Conservation (phyloP, 2,329 filamentous ascomycete species). For the Penicillium capsulatum region DNA sequence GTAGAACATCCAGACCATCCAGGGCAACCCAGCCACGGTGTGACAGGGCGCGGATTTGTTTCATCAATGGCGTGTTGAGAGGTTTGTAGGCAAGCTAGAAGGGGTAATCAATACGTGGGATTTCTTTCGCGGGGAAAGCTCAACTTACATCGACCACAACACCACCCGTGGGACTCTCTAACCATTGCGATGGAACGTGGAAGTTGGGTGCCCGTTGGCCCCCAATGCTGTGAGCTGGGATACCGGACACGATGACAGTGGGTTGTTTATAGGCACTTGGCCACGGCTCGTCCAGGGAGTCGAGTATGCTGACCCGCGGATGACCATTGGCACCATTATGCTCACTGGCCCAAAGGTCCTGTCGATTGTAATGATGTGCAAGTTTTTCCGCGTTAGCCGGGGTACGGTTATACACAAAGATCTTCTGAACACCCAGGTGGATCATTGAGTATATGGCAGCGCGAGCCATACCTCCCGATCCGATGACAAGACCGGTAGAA, state of each 20-base stretch:
- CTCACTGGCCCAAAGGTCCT: constrained; percentile 23
- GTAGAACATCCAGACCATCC: constrained; percentile 39
- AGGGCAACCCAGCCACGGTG: constrained; percentile 39
- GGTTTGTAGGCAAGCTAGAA: constrained; percentile 40
- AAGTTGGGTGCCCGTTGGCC: constrained; percentile 36
- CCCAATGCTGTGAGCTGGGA: constrained; percentile 36
- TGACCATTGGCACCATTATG: constrained; percentile 14
- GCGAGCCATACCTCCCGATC: constrained; percentile 52
- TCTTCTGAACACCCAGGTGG: constrained; percentile 36
- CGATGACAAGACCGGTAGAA: constrained; percentile 57
- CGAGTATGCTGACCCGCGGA: constrained; percentile 28
- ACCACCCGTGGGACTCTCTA: constrained; percentile 38
- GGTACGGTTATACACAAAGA: constrained; percentile 39
- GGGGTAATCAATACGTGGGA: not conserved
- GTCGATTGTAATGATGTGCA: constrained; percentile 35
- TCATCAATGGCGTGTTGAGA: constrained; percentile 36
- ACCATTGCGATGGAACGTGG: constrained; percentile 35
- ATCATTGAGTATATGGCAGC: constrained; percentile 42
- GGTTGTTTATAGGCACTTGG: constrained; percentile 34
- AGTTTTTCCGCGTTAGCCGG: constrained; percentile 34
- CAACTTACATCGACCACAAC: constrained; percentile 39
- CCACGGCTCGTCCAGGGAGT: constrained; percentile 31
- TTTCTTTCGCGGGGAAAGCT: not conserved
- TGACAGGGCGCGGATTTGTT: constrained; percentile 35
- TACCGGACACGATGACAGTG: constrained; percentile 38